Base-by-base conservation (phyloP, 371 early-diverging fungal species). In the Mucor sp. region DNA sequence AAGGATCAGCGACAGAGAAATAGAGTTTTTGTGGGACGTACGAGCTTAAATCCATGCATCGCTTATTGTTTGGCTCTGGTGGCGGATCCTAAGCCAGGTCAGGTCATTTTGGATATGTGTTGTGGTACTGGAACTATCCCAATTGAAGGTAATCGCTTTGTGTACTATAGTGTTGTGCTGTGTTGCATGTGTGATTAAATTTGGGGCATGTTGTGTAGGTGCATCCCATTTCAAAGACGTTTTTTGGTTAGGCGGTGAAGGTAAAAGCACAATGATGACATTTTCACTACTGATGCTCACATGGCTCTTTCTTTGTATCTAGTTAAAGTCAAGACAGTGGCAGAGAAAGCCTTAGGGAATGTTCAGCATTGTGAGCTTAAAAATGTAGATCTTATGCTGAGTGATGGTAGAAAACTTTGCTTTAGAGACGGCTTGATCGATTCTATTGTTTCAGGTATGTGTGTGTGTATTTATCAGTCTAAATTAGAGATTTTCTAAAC, bases 181-280 rank as follows among this genome's bases (percentile, higher is more conserved):
- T 60, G 6, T 41, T 33, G 39, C 27, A 44, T 55, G 56, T 28
- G 17, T 56, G 32, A 56, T n/a, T 50, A 50, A 50, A 12, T 9
- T 12, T 25, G 50, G 0, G 23, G 21, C 25, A 23, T 23, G 23
- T 6, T 37, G 37, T 25, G 3, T 66, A 70, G 82, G 83, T 3
- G 83, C 79, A 17, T 66, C 75, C 2, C 53, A 58, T 23, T 83
- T 67, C 58, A 75, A 69, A 9, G 43, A 75, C 23, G 66, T 72
- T 0, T 63, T 80, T n/a, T 83, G 80, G 80, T 33, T 83, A 8
- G 83, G 83, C 8, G 69, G 77, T 62, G 83, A 83, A 74, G 75
- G 80, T 76, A 72, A 64, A 43, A 21, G n/a, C 9, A 55, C 44
- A 23, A 59, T 37, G 59, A 59, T 33, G 35, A 37, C n/a, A 55